Conservation (phyloP, 352 stramenopile genomes). For the Phytophthora fragariaefolia region DNA sequence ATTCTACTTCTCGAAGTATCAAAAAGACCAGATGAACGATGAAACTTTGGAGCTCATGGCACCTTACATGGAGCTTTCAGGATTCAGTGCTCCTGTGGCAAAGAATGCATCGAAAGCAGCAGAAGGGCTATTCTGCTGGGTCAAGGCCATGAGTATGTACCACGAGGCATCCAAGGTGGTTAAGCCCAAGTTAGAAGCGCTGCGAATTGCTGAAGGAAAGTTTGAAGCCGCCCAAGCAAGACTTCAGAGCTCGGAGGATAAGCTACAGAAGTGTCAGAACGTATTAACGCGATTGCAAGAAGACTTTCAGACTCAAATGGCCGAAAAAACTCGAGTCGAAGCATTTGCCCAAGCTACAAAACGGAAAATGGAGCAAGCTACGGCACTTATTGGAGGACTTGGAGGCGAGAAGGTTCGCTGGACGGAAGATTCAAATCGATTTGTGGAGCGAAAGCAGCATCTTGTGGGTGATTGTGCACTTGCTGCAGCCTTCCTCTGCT, state of each 20-base stretch:
- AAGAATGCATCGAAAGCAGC: slow-evolving; percentile 92
- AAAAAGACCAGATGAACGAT: slow-evolving; percentile 94
- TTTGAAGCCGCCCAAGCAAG: slow-evolving; percentile 85
- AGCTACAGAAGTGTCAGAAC: slow-evolving; percentile 68
- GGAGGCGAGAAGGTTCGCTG: slow-evolving; percentile 85
- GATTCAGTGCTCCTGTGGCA: slow-evolving; percentile 79
- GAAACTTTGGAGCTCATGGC: slow-evolving; percentile 93
- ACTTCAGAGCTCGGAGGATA: slow-evolving; percentile 75
- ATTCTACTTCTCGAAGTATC: slow-evolving; percentile 90
- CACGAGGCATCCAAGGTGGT: slow-evolving; percentile 94
- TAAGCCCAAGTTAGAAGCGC: slow-evolving; percentile 92
- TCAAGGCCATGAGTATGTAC: slow-evolving; percentile 92
- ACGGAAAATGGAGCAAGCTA: slow-evolving; percentile 92
- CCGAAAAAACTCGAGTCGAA: slow-evolving; percentile 87
- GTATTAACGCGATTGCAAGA: slow-evolving; percentile 77
- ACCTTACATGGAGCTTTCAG: slow-evolving; percentile 90
- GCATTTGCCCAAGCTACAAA: slow-evolving; percentile 82
- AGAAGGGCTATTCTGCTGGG: slow-evolving; percentile 92
- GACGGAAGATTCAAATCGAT: slow-evolving; percentile 90
- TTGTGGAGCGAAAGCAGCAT: slow-evolving; percentile 80
- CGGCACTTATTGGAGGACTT: slow-evolving; percentile 87
- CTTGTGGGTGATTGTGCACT: slow-evolving; percentile 90
- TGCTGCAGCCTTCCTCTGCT: slow-evolving; percentile 88
- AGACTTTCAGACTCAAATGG: slow-evolving; percentile 92
- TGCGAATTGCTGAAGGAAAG: slow-evolving; percentile 88